Conservation (phyloP, 305 asterid species). For the Fraxinus sp. region DNA sequence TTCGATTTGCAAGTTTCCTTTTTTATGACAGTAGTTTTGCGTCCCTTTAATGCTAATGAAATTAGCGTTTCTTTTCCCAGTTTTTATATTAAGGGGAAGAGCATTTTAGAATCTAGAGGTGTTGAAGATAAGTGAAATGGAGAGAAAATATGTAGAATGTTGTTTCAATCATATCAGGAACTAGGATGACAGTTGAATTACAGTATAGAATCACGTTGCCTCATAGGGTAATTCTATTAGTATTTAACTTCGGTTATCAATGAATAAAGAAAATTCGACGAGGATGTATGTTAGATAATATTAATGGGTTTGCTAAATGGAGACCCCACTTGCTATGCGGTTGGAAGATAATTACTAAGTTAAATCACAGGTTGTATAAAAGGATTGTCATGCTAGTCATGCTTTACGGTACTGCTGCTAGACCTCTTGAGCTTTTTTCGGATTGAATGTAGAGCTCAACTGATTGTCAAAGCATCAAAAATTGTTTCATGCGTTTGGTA, state of each 20-base stretch:
- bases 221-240: background rate
- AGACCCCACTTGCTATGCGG: background rate
- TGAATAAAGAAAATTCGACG: background rate
- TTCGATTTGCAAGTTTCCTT: background rate
- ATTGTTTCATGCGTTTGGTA: too few species aligned
- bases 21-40: background rate
- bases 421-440: background rate
- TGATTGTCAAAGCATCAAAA: too few species aligned
- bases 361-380: background rate
- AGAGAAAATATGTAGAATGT: background rate
- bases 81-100: background rate
- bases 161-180: background rate
- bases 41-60: background rate
- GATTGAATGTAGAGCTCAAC: too few species aligned
- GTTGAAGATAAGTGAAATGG: background rate
- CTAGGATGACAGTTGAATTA: background rate
- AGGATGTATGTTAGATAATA: background rate
- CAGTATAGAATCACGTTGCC: background rate
- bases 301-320: background rate
- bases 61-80: background rate
- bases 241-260: background rate
- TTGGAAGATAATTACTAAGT: background rate
- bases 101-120: background rate
- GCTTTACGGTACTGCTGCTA: background rate
- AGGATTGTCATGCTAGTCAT: background rate